phyloP scores from a whole-genome alignment of 208 protist genomes.

The Wallacemonas sp. region DNA sequence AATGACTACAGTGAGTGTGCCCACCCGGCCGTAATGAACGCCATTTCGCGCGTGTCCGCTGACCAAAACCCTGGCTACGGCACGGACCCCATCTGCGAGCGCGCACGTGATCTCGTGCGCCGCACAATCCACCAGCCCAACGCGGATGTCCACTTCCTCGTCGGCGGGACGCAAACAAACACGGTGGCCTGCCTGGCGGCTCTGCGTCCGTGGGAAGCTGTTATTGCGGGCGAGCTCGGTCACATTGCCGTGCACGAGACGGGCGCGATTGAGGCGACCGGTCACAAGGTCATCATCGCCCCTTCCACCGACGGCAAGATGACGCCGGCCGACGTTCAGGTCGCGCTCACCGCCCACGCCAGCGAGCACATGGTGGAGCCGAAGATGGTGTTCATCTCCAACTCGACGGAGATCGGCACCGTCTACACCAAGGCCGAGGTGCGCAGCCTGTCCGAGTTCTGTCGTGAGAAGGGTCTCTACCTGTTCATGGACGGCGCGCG shows the following conservation, averaged over 20 bases:
- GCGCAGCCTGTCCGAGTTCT: constrained; percentile 34
- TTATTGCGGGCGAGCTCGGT: constrained; percentile 31
- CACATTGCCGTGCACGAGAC: constrained; percentile 58
- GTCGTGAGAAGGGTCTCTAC: constrained; percentile 28
- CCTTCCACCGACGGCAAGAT: constrained; percentile 43
- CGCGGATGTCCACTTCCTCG: constrained; percentile 43
- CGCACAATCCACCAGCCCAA: constrained; percentile 23
- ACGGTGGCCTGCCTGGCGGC: constrained; percentile 24
- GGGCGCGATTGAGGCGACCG: constrained; percentile 45
- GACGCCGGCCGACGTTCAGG: constrained; percentile 30
- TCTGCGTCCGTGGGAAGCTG: constrained; percentile 51
- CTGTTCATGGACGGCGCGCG: constrained; percentile 56
- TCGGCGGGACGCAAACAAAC: constrained; percentile 55
- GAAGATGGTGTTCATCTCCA: constrained; percentile 54
- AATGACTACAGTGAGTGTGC: constrained; percentile 49
- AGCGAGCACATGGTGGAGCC: constrained; percentile 55
- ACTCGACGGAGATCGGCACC: constrained; percentile 52
- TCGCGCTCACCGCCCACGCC: constrained; percentile 25
- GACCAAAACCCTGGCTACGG: constrained; percentile 48
- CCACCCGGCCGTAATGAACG: constrained; percentile 39
- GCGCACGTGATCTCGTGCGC: constrained; percentile 33
- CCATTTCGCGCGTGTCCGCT: constrained; percentile 22
- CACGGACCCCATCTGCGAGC: constrained; percentile 30
- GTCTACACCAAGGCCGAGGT: constrained; percentile 51
- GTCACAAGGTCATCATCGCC: constrained; percentile 53